These are phyloP conservation scores for Orbilia oligospora DNA, from an alignment of 2,329 filamentous ascomycete species.

Conservation along the genomic window DNA sequence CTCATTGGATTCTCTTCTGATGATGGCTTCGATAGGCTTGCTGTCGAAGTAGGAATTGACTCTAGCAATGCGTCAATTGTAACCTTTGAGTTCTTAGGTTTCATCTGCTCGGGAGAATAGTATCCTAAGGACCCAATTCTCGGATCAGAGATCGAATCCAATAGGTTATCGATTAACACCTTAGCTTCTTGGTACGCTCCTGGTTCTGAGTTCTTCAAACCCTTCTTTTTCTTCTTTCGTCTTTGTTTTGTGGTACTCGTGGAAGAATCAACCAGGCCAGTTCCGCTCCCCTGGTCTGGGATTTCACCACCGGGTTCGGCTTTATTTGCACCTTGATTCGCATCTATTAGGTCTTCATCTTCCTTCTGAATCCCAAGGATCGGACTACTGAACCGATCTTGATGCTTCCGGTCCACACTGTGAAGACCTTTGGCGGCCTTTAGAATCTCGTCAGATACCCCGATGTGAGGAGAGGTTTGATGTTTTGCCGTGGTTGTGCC, in stretches of 20 bases:
- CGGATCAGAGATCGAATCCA: conserved; percentile 14
- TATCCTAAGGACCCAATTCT: background rate
- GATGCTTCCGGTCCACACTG: background rate
- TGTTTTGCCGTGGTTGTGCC: background rate
- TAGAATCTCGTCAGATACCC: background rate
- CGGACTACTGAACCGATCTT: no score
- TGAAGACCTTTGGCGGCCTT: background rate
- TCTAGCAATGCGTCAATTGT: conserved; percentile 44
- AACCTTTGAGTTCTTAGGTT: conserved; percentile 25
- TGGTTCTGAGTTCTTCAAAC: background rate
- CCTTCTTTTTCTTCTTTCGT: background rate
- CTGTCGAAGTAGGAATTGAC: conserved; percentile 36
- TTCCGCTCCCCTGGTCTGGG: background rate
- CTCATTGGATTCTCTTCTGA: background rate
- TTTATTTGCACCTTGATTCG: no score
- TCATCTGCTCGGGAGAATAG: background rate
- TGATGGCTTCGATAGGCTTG: background rate
- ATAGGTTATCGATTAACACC: conserved; percentile 1
- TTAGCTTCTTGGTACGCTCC: background rate
- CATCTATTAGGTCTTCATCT: no score
- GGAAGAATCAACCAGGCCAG: background rate
- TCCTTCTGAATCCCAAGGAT: background rate
- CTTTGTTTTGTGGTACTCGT: background rate
- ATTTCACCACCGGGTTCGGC: background rate
- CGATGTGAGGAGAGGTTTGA: background rate